Conservation (phyloP, 2,329 filamentous ascomycete genomes). For the Ophiosphaerella korrae region DNA sequence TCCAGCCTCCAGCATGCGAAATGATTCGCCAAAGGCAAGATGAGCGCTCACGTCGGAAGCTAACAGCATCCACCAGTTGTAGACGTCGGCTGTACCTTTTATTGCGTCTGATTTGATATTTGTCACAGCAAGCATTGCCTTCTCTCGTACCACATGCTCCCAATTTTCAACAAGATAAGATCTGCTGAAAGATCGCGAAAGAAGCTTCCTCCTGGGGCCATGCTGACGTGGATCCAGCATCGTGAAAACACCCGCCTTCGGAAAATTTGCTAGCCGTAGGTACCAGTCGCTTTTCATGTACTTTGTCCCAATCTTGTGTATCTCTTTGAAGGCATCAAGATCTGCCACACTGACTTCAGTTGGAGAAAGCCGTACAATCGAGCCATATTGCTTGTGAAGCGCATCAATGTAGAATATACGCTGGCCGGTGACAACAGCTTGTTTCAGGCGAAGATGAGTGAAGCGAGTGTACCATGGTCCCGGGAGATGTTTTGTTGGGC, state of each 20-base stretch:
- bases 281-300: slow-evolving; percentile 40
- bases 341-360: slow-evolving; percentile 39
- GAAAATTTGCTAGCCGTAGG: slow-evolving; percentile 26
- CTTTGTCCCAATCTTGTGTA: slow-evolving; percentile 36
- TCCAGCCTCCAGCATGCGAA: slow-evolving; percentile 47
- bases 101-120: slow-evolving; percentile 36
- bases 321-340: slow-evolving; percentile 34
- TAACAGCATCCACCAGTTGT: slow-evolving; percentile 49
- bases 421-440: slow-evolving; percentile 44
- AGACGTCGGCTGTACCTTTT: slow-evolving; percentile 36
- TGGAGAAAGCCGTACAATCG: slow-evolving; percentile 39
- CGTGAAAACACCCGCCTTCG: slow-evolving; percentile 42
- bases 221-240: slow-evolving; percentile 45
- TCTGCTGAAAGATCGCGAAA: slow-evolving; percentile 46
- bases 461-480: slow-evolving; percentile 42
- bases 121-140: slow-evolving; percentile 37
- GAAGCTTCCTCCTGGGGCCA: slow-evolving; percentile 40
- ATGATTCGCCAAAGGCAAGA: slow-evolving; percentile 48
- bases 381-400: slow-evolving; percentile 43
- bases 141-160: slow-evolving; percentile 43
- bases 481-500: slow-evolving; percentile 32
- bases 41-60: slow-evolving; percentile 46
- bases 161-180: slow-evolving; percentile 44
- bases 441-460: slow-evolving; percentile 44
- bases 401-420: slow-evolving; percentile 48